Evolutionary conservation across 192 early-diverging fungal genomes (phyloP).

Genomic region (Chytriomyces confervae): DNA sequence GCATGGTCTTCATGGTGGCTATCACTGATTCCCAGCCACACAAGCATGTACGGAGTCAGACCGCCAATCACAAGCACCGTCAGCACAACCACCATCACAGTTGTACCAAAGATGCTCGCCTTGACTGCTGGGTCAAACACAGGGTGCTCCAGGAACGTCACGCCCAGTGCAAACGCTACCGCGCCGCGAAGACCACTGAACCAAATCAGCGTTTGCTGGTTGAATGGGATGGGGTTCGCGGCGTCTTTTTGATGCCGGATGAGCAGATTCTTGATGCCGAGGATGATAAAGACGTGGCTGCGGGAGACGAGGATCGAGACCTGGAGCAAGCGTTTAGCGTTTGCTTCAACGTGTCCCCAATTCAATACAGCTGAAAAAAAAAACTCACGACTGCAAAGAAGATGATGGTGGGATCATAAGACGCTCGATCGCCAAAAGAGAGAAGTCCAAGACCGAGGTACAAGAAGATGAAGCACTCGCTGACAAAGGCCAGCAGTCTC

Average conservation of each 20-base stretch:
- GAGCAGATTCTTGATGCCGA: conserved; percentile 49
- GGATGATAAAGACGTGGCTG: conserved; percentile 63
- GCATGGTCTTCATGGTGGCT: conserved; percentile 17
- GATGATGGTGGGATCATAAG: conserved; percentile 55
- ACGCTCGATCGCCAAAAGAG: conserved; percentile 55
- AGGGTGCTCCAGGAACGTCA: conserved; percentile 62
- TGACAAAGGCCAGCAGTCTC: conserved; percentile 55
- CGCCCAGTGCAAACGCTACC: conserved; percentile 66
- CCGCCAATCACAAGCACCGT: conserved; percentile 65
- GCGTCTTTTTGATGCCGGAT: conserved; percentile 28
- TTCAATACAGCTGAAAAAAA: neutral
- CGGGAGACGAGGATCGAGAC: conserved; percentile 59
- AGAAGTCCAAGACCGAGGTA: conserved; percentile 66
- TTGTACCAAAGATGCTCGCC: conserved; percentile 64
- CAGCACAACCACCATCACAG: conserved; percentile 62
- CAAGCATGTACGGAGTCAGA: conserved; percentile 63
- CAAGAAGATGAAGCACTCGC: conserved; percentile 66
- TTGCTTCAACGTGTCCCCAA: neutral
- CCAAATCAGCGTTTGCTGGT: conserved; percentile 64
- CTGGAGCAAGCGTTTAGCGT: conserved; percentile 12
- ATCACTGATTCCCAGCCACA: conserved; percentile 52
- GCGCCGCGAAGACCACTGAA: conserved; percentile 67
- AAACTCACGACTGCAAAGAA: conserved; percentile 53
- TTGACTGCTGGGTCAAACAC: conserved; percentile 55
- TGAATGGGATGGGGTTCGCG: conserved; percentile 48